phyloP scores from a whole-genome alignment of 1,139 yeast species.

The Candida sp. region DNA sequence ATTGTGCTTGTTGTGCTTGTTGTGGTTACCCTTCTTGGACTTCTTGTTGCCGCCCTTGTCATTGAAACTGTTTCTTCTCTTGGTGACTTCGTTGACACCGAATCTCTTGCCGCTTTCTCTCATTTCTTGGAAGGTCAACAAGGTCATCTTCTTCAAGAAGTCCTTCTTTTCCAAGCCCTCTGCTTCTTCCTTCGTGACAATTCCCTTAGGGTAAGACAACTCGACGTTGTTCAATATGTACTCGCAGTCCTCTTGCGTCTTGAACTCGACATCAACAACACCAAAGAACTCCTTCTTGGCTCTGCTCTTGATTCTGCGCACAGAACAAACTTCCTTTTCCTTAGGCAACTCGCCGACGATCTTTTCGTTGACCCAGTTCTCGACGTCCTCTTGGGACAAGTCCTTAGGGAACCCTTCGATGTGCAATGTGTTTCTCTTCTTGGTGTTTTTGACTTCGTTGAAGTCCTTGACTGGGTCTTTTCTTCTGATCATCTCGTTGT shows the following conservation, averaged over 20 bases:
- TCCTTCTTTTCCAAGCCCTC: conserved; percentile 50
- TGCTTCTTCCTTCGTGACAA: conserved; percentile 40
- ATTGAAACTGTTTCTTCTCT: conserved; percentile 53
- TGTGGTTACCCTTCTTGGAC: conserved; percentile 21
- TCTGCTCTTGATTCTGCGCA: conserved; percentile 60
- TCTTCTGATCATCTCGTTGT: conserved; percentile 85
- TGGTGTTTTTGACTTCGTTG: conserved; percentile 69
- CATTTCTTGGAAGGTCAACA: conserved; percentile 54
- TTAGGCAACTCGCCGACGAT: conserved; percentile 41
- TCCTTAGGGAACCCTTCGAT: conserved; percentile 75
- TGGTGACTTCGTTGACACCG: conserved; percentile 54
- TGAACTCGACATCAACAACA: conserved; percentile 87
- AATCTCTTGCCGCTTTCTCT: conserved; percentile 52
- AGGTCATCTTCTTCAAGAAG: conserved; percentile 51
- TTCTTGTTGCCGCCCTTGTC: conserved; percentile 34
- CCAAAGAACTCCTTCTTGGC: conserved; percentile 72
- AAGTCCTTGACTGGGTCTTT: conserved; percentile 74
- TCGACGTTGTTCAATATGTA: conserved; percentile 57
- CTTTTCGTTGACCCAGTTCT: conserved; percentile 62
- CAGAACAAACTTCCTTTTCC: conserved; percentile 37
- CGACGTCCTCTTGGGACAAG: conserved; percentile 76
- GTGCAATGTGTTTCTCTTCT: conserved; percentile 76
- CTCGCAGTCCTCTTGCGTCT: conserved; percentile 72
- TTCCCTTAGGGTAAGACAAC: conserved; percentile 63
- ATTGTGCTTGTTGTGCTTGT: conserved; percentile 14